Evolutionary conservation across 352 stramenopile genomes (phyloP).

Genomic region (Phytophthora litchii): DNA sequence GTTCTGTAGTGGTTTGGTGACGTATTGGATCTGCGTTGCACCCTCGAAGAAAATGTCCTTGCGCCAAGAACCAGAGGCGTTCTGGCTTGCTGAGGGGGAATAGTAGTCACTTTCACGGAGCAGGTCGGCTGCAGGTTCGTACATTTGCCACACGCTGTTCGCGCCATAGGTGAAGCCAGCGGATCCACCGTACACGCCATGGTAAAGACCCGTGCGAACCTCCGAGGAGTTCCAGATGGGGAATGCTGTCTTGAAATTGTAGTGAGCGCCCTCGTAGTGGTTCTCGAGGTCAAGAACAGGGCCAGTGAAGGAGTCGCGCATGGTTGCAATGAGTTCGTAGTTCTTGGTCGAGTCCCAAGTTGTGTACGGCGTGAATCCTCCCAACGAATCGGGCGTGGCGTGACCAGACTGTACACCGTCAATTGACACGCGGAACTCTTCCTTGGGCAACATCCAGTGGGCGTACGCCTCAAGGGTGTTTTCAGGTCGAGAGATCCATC

Average conservation of each 20-base stretch:
- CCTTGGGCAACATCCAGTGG: no score
- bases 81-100: background rate
- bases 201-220: no score
- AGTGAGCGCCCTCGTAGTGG: constrained; percentile 27
- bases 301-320: constrained; percentile 18
- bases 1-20: background rate
- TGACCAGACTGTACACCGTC: constrained; percentile 26
- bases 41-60: no score
- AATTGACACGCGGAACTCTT: constrained; percentile 23
- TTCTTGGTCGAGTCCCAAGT: constrained; percentile 26
- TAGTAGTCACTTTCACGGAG: no score
- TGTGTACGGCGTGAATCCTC: constrained; percentile 6
- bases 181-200: no score
- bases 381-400: background rate
- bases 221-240: constrained; percentile 18
- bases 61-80: no score
- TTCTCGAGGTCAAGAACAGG: constrained; percentile 31
- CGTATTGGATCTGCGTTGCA: background rate
- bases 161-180: no score
- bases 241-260: constrained; percentile 11
- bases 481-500: no score
- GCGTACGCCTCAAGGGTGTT: no score
- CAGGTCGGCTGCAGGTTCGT: no score
- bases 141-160: no score
- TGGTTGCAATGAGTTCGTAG: constrained; percentile 25